Base-by-base conservation (phyloP, 2,329 filamentous ascomycete genomes). In the Ophiostoma populinum region DNA sequence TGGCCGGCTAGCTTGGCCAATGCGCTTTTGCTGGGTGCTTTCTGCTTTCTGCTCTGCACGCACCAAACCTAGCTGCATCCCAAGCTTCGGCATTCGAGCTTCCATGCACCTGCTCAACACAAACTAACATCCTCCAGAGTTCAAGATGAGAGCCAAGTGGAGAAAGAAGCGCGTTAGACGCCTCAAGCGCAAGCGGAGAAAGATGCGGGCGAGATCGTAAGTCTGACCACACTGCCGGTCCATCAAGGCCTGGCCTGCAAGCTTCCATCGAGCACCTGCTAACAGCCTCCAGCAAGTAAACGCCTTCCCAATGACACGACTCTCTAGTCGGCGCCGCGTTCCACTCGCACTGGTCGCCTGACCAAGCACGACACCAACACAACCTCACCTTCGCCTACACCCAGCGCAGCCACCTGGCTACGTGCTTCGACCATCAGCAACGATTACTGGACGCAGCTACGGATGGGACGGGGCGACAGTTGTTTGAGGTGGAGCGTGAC, bases 151-250 rank as follows among this genome's bases (percentile, higher is more conserved):
- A 90, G 86, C 85, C 61, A 95, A 95, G 75, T 95, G 90, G 90
- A 90, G 87, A 75, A 98, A 98, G 81, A 98, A 98, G 87, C 76
- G 90, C 63, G 86, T 93, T 68, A 75, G 90, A 57, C 79, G 90
- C 66, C 83, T 98, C 65, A 95, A 95, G 80, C 80, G 86, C 62
- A 98, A 98, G 86, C 85, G 90, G 71, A 92, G 90, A 85, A 98
- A 98, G 87, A 93, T 90, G 69, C 77, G 90, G 63, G 90, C 87
- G 56, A 70, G 90, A 70, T 86, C 77, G 90, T 95, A 73, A 74
- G 85, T 67, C 29, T 6, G 7, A 24, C 8, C 2, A 24, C 11
- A 11, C 4, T 19, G 12, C 9, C n/a, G n/a, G n/a, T n/a, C n/a
- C n/a, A n/a, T n/a, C n/a, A n/a, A n/a, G n/a, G n/a, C n/a, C n/a